These are phyloP conservation scores for Neurospora hispaniola DNA, from an alignment of 495 filamentous ascomycete species.

Conservation along the genomic window DNA sequence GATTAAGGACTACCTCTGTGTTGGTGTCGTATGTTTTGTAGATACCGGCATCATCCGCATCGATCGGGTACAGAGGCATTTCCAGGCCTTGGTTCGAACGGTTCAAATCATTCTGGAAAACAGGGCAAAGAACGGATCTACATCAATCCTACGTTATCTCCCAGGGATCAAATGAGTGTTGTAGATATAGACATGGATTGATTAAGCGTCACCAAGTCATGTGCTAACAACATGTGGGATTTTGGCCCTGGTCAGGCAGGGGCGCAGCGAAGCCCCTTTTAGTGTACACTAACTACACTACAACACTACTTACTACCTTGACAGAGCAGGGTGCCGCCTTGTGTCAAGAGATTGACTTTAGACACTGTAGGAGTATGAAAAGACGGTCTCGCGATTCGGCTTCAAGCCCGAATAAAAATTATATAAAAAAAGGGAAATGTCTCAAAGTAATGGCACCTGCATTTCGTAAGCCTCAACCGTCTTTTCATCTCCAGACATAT, in stretches of 20 bases:
- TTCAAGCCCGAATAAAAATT: no score
- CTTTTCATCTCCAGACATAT: background rate
- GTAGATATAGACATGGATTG: background rate
- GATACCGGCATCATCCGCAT: background rate
- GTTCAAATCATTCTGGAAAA: background rate
- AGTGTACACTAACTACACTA: no score
- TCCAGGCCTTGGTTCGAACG: background rate
- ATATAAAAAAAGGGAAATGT: background rate
- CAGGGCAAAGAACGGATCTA: background rate
- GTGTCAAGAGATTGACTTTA: background rate
- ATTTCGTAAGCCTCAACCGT: background rate
- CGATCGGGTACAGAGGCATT: background rate
- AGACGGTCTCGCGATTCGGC: no score
- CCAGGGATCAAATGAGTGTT: background rate
- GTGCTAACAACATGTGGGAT: background rate
- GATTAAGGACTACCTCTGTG: background rate
- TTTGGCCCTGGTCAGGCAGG: no score
- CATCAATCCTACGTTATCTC: background rate
- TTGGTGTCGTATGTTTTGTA: background rate
- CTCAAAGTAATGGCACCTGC: background rate
- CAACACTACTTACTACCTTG: no score
- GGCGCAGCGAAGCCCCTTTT: background rate
- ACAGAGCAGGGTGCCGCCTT: background rate
- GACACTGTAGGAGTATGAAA: background rate
- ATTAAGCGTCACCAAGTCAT: background rate